Evolutionary conservation across 2,329 filamentous ascomycete genomes (phyloP).

Genomic region (Fusarium dlaminii): DNA sequence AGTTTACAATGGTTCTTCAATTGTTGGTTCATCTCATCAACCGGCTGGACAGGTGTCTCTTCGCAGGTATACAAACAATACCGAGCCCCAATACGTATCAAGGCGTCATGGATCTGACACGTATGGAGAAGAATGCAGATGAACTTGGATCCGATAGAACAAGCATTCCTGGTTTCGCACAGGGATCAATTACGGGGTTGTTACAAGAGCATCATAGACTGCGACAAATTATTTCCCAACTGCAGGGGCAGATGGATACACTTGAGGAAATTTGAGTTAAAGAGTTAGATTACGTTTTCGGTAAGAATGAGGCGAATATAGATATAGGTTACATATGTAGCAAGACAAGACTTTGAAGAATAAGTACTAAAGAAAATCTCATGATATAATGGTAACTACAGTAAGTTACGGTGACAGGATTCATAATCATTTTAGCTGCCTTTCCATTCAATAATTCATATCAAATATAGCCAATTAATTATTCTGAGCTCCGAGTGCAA

Average conservation of each 20-base stretch:
- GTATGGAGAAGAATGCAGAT: not conserved
- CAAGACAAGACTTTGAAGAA: not conserved
- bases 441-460: too few species aligned
- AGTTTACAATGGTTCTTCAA: not conserved
- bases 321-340: rapidly evolving
- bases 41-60: not conserved
- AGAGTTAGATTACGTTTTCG: not conserved
- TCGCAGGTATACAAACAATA: not conserved
- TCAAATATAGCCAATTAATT: too few species aligned
- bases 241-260: not conserved
- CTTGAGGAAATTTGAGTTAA: not conserved
- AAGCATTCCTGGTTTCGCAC: not conserved
- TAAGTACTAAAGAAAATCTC: not conserved
- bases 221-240: not conserved
- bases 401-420: not conserved
- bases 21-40: not conserved
- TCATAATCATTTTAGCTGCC: not conserved
- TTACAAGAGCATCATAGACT: not conserved
- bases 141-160: not conserved
- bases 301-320: rapidly evolving
- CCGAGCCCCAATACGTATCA: not conserved
- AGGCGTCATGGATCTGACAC: not conserved
- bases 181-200: not conserved
- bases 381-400: not conserved
- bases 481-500: not conserved